Base-by-base conservation (phyloP, 2,329 filamentous ascomycete genomes). In the Hypoxylon sp. region DNA sequence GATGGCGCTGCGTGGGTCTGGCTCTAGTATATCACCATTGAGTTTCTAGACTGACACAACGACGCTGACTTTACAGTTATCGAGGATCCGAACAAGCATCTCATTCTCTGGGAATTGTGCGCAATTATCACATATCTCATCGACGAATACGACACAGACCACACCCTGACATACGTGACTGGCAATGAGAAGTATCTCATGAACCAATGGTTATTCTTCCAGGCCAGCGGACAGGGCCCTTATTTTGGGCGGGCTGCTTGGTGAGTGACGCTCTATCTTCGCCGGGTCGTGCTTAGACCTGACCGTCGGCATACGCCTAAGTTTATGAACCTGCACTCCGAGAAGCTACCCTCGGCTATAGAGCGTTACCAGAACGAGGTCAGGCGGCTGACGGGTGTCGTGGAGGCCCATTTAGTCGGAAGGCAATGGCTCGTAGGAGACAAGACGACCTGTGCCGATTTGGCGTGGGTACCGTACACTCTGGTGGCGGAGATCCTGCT, bases 301-400 rank as follows among this genome's bases (percentile, higher is more conserved):
- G 18, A 38, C n/a, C 7, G n/a, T 5, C 5, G 33, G n/a, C 2
- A n/a, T 16, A 16, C 14, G 8, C 33, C 9, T 16, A 46, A 12
- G 20, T 46, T 46, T n/a, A 46, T 46, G 44, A 14, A n/a, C 12
- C 44, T 46, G 30, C 44, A 46, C 14, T 24, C 22, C 16, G 44
- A 48, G 20, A 48, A 48, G 22, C 16, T 48, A 2, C 22, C 24
- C 4, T 48, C 44, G 11, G 44, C 44, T 48, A 26, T 48, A 48
- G 44, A 40, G 36, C 36, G 36, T 18, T 40, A 40, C 36, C 36
- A 18, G n/a, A 40, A 40, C 36, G 44, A 48, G 44, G 30, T 30
- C 5, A 48, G 28, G 18, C 44, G 44, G 11, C 24, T 48, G 4
- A 30, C 7, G 44, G 28, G 44, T 16, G 24, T 48, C 5, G 22